Evolutionary conservation across 805 yeast genomes (phyloP).

Genomic region (Yarrowia sp.): DNA sequence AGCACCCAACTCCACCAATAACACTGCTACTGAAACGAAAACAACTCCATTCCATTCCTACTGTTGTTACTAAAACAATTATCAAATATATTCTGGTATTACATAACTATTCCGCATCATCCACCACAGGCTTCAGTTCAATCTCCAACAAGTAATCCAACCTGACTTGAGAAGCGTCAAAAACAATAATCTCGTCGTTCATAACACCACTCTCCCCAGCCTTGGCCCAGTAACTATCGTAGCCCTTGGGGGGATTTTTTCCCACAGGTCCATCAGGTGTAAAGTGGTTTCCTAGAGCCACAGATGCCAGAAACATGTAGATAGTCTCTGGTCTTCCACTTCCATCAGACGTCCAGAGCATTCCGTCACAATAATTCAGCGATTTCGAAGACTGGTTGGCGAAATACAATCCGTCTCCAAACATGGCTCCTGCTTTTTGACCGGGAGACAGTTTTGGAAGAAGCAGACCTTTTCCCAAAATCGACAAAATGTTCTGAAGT

Average conservation of each 20-base stretch:
- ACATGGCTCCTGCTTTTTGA: conserved; percentile 22
- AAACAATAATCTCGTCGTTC: conserved; percentile 22
- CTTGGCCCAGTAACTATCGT: conserved; percentile 23
- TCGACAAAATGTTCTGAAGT: conserved; percentile 6
- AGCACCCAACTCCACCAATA: too few relatives aligned
- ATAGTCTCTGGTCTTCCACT: not conserved
- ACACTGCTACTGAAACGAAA: too few relatives aligned
- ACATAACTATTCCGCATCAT: too few relatives aligned
- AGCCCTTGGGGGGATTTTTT: not conserved
- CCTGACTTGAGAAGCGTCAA: not conserved
- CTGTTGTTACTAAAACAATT: too few relatives aligned
- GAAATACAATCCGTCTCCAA: conserved; percentile 20
- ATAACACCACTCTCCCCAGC: conserved; percentile 5
- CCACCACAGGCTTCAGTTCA: not conserved
- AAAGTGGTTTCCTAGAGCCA: conserved; percentile 14
- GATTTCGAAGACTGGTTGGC: conserved; percentile 22
- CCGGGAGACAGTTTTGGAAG: conserved; percentile 14
- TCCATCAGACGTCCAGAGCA: not conserved
- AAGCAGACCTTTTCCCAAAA: conserved; percentile 11
- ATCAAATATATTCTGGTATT: too few relatives aligned
- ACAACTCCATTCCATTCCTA: too few relatives aligned
- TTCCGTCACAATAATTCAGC: conserved; percentile 19
- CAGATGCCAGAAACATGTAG: conserved; percentile 18
- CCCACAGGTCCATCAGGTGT: not conserved
- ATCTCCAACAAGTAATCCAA: conserved; percentile 13